Evolutionary conservation across 192 early-diverging fungal genomes (phyloP), one percentile per base, ranked within the genome.

Genomic region (Dimargaris verticillata): DNA sequence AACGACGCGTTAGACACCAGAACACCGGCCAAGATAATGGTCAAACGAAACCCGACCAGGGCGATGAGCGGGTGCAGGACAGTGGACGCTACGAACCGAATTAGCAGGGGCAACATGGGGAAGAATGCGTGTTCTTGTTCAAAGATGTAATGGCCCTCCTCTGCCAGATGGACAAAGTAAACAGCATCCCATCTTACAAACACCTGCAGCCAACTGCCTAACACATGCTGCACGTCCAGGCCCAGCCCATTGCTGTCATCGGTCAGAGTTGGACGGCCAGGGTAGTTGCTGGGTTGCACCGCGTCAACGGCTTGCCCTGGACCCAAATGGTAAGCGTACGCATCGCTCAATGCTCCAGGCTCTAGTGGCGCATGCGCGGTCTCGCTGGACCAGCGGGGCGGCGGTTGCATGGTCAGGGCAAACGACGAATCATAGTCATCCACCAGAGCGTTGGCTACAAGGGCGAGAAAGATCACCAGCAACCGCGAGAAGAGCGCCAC

Each of bases 51-150:
- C 15, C 70, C 74, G 28, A 74, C 45, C 13, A 71, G 17, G 12
- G 28, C 58, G 7, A 61, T 65, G 3, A 85, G 62, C 7, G 84
- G 84, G 10, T 49, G 62, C 33, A 85, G 69, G 12, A 80, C 82
- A 15, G 76, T 79, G 51, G 69, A 61, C 11, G 78, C 66, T 18
- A 83, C 49, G n/a, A 68, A 20, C 50, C 82, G 66, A 66, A 84
- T 80, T 46, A 87, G 53, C 15, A 79, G 50, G 11, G 90, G 89
- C 38, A 88, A 62, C 28, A 87, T 71, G 13, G 93, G 91, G 62
- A 92, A 87, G 64, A 96, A 96, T 0, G 93, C 93, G 70, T 84
- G 75, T 61, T 84, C 85, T 64, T 96, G 88, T 64, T 96, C 93
- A 68, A 83, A 89, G 0, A 79, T 65, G 64, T 96, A 96, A 2